Conservation (phyloP, 176 grass and related monocot genomes). For the Phyllostachys edulis region DNA sequence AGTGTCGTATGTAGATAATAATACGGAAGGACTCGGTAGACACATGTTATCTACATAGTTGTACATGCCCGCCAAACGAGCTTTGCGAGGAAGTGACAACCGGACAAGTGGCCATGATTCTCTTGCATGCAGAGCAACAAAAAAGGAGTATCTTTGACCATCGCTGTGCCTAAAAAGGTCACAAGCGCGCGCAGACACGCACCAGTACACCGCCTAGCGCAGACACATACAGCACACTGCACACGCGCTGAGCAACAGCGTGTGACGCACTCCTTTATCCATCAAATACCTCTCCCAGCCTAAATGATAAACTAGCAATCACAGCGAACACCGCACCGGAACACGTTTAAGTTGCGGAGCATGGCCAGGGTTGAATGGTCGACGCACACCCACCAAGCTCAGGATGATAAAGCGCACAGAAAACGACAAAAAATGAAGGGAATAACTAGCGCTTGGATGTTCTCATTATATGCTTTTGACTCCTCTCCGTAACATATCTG, state of each 20-base stretch:
- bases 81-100: background rate
- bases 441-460: too few relatives aligned
- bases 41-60: too few relatives aligned
- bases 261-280: background rate
- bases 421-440: background rate
- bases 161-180: background rate
- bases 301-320: background rate
- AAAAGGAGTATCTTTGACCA: background rate
- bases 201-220: too few relatives aligned
- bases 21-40: too few relatives aligned
- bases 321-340: background rate
- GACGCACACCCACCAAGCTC: background rate
- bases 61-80: too few relatives aligned
- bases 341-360: conserved; percentile 15
- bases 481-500: too few relatives aligned
- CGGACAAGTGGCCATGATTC: background rate
- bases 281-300: too few relatives aligned
- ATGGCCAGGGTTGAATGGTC: background rate
- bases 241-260: background rate
- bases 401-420: background rate
- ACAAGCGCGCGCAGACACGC: too few relatives aligned
- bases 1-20: too few relatives aligned
- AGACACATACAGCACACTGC: background rate
- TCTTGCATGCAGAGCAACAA: background rate
- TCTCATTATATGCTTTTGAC: too few relatives aligned